A percentile compares a stretch with the other conserved stretches of the same genome.
Conservation (phyloP, 768 basidiomycete genomes). For the Paxillus ammoniavirescens region DNA sequence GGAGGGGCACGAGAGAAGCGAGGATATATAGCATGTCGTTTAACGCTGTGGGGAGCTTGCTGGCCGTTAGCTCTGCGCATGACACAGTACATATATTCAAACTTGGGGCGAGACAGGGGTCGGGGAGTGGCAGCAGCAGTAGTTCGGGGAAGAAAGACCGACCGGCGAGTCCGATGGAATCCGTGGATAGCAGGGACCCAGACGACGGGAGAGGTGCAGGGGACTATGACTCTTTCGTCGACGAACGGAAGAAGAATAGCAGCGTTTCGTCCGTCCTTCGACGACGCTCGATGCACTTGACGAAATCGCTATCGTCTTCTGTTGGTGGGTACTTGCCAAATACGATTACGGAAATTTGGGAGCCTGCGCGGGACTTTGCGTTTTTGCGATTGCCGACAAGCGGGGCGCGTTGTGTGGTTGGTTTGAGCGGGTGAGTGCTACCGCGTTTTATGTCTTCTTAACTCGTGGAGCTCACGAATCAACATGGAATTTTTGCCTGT, state of each 20-base stretch:
- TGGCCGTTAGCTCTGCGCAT: slow-evolving; percentile 89
- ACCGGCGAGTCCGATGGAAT: slow-evolving; percentile 61
- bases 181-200: slow-evolving; percentile 62
- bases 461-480: background rate
- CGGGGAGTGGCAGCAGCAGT: slow-evolving; percentile 5
- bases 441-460: background rate
- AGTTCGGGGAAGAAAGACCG: slow-evolving; percentile 24
- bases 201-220: slow-evolving; percentile 56
- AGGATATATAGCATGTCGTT: slow-evolving; percentile 85
- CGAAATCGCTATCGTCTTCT: slow-evolving; percentile 72
- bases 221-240: slow-evolving; percentile 85
- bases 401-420: slow-evolving; percentile 84
- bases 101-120: slow-evolving; percentile 48
- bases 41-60: slow-evolving; percentile 76
- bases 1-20: slow-evolving; percentile 85
- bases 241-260: slow-evolving; percentile 61
- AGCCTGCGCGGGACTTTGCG: slow-evolving; percentile 93
- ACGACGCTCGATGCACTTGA: slow-evolving; percentile 70
- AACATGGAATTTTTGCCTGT: background rate
- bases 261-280: slow-evolving; percentile 65
- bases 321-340: slow-evolving; percentile 86
- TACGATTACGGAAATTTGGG: slow-evolving; percentile 94
- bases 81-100: slow-evolving; percentile 98
- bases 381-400: slow-evolving; percentile 78
- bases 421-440: slow-evolving; percentile 75